Evolutionary conservation across 805 yeast species (phyloP), one percentile per base, ranked within the genome.

Genomic region (Yamadazyma olivae): DNA sequence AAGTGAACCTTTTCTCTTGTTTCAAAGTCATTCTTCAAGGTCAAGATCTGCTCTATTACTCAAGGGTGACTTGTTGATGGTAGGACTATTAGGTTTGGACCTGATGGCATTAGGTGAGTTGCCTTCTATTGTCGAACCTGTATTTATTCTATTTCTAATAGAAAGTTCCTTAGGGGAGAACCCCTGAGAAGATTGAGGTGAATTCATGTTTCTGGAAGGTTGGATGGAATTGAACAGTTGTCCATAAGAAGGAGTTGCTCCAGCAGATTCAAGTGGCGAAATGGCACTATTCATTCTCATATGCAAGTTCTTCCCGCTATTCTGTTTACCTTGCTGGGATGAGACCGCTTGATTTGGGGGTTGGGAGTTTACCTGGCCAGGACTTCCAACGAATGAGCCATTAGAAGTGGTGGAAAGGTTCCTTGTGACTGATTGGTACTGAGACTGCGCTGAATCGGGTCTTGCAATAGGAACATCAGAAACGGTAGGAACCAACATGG

Each of bases 401-500:
- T 30, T 36, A 17, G 35, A 35, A 3, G 34, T 12, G 3, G 39
- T 26, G 3, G 39, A 26, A 3, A 36, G 6, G 19, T 36, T 14
- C 9, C 39, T 30, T 3, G 33, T 17, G 14, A 36, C 39, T 12
- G 39, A 30, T 22, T 36, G 39, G n/a, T 30, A 36, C 20, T 38
- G 41, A 12, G 38, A 29, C 17, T 39, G 45, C 6, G 37, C 45
- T 9, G 48, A 44, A n/a, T 39, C 44, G 6, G 48, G 45, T 15
- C 48, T 23, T 5, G 40, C 33, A 8, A 32, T 36, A 15, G 49
- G 49, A 7, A 33, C 36, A 30, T 44, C 49, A 6, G 59, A 54
- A 8, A 59, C 65, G 22, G 56, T 56, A 2, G 72, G 69, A 4
- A 57, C 54, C 30, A 61, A 51, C 48, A 56, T 51, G 3, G 71